Evolutionary conservation across 2,329 filamentous ascomycete genomes (phyloP), one percentile per base, ranked within the genome.

Genomic region (Neonectria punicea): DNA sequence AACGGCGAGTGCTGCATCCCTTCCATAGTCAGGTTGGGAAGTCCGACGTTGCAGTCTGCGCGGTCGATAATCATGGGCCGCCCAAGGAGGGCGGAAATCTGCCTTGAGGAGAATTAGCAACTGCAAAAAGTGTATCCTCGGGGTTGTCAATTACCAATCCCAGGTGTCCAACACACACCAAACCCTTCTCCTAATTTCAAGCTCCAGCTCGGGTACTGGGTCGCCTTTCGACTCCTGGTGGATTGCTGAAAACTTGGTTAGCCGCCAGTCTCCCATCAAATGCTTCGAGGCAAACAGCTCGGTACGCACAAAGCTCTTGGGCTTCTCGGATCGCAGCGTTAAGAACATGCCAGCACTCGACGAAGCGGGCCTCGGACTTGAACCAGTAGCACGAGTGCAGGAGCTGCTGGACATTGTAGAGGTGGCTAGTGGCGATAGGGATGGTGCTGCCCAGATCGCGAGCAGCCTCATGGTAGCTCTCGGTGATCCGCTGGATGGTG

Each of bases 301-400:
- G 9, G 25, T 32, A 20, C 28, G n/a, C 22, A 77, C 78, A 75
- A 18, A 81, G 58, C 55, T 78, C 77, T 43, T 80, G 78, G 0
- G 79, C 79, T 63, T 80, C 77, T 25, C 76, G 67, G 28, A 81
- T 75, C 8, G 78, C 78, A 25, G 74, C 63, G 56, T 75, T 76
- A 13, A 81, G 67, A 5, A 78, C 75, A 63, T 80, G 77, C 79
- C 79, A 80, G 61, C 71, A 77, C 64, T 81, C 79, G 11, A 78
- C 67, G 41, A 80, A 80, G 5, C 75, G 75, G 41, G 74, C 76
- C 54, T 80, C 77, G 1, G 77, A 75, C 56, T 79, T 80, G 61
- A 76, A 78, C 78, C 78, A 81, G 58, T 76, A 79, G 61, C 76
- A 79, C 1, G 78, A 80, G 59, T 80, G 78, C 16, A 81, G 63